Base-by-base conservation (phyloP, 805 yeast genomes). In the Gaillardinia entomophila region DNA sequence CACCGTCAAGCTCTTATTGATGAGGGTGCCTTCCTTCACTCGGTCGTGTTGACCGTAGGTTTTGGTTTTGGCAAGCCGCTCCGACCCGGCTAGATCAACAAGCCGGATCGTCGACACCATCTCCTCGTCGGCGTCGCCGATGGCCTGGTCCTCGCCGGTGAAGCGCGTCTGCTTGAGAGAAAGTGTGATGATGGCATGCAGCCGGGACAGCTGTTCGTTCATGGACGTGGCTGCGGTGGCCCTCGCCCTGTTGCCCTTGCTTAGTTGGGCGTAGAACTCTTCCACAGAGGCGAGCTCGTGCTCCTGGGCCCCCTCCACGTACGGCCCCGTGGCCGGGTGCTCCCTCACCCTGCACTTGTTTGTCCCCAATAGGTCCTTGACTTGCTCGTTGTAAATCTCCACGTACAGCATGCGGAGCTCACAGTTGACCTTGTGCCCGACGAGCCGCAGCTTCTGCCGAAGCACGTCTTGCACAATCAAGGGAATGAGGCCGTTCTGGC, bases 41-140 rank as follows among this genome's bases (percentile, higher is more conserved):
- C 92, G 60, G 6, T 69, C 63, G 15, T 55, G 55, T 30, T 62
- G 66, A 3, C 75, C 79, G 12, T 70, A 74, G 5, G 81, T 73
- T 19, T 82, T 80, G 0, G 85, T 75, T 16, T 79, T 68, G 13
- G 62, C 55, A 3, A 80, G 75, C 32, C 90, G 64, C 51, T 85
- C 95, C 1, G 90, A 81, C 0, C 95, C 89, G 0, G 95, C 95
- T 39, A 85, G 57, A 56, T 85, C 95, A 2, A 85, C 90, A 12
- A 85, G 62, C 36, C 82, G 67, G 24, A 86, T 62, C 38, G 73
- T 72, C 2, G 92, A 81, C 1, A 68, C 55, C 43, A 73, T 73
- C 37, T 70, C 73, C 31, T 67, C 69, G 1, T 61, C 55, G 2
- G 72, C 56, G 8, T 61, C 64, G 3, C 72, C 67, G 32, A 43